Percentiles rank a stretch among this genome's conserved stretches.
phyloP scores from a whole-genome alignment of 257 asterid species.

The Cruciata laevipes region DNA sequence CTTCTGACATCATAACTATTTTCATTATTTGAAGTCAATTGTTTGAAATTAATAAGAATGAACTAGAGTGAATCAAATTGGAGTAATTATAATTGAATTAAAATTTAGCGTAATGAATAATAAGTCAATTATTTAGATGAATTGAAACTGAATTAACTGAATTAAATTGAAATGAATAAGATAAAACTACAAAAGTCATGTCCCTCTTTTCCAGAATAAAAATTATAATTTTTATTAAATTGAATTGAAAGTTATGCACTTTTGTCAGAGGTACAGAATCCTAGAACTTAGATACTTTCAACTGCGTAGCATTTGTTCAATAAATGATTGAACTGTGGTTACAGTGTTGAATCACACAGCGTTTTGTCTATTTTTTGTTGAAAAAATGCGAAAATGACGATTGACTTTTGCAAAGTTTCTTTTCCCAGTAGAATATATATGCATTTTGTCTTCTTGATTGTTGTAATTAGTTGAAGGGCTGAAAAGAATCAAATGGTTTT shows the following conservation, averaged over 20 bases:
- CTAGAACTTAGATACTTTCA: not conserved
- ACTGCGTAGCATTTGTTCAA: constrained; percentile 8
- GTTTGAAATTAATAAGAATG: no score
- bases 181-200: no score
- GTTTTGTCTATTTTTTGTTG: not conserved
- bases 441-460: not conserved
- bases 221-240: no score
- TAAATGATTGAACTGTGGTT: not conserved
- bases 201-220: no score
- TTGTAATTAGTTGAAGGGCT: not conserved
- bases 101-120: no score
- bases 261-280: constrained; percentile 70
- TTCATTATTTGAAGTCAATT: no score
- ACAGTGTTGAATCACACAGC: not conserved
- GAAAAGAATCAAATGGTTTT: not conserved
- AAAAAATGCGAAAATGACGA: not conserved
- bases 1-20: no score
- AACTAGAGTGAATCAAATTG: no score
- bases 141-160: no score
- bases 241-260: constrained; percentile 81
- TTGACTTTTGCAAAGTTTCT: not conserved
- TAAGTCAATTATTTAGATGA: no score
- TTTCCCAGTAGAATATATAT: not conserved
- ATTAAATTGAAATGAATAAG: no score
- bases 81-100: no score